These are phyloP conservation scores for Trichoderma cornu-damae DNA, from an alignment of 2,329 filamentous ascomycete species.

Conservation along the genomic window DNA sequence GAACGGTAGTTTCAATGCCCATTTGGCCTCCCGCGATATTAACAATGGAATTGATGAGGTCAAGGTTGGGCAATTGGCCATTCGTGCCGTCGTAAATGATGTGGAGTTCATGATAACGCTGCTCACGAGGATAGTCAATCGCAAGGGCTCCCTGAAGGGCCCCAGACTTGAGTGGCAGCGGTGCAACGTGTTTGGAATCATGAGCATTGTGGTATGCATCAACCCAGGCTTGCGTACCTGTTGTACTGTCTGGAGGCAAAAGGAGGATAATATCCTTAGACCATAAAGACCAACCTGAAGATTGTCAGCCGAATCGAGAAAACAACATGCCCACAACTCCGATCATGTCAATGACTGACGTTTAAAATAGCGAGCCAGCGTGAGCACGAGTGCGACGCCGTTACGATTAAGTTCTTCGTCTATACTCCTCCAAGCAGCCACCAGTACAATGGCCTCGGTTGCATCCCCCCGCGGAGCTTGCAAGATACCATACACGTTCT, in stretches of 20 bases:
- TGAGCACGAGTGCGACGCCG: slow-evolving; percentile 79
- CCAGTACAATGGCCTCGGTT: slow-evolving; percentile 90
- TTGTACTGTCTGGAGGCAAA: slow-evolving; percentile 80
- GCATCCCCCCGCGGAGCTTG: slow-evolving; percentile 93
- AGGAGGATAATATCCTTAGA: slow-evolving; percentile 97
- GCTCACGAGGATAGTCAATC: slow-evolving; percentile 85
- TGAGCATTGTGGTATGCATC: slow-evolving; percentile 95
- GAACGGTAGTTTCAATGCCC: slow-evolving; percentile 77
- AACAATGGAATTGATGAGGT: slow-evolving; percentile 90
- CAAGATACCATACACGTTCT: slow-evolving; percentile 91
- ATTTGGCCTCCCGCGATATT: slow-evolving; percentile 86
- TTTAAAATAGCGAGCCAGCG: slow-evolving; percentile 91
- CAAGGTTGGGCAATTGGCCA: slow-evolving; percentile 89
- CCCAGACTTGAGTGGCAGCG: slow-evolving; percentile 84
- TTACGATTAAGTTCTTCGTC: slow-evolving; percentile 75
- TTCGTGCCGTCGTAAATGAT: slow-evolving; percentile 94
- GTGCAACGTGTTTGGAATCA: slow-evolving; percentile 61
- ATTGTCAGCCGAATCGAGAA: slow-evolving; percentile 20
- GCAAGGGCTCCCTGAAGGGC: slow-evolving; percentile 88
- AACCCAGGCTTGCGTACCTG: slow-evolving; percentile 92
- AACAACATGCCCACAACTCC: background rate
- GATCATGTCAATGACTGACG: slow-evolving; percentile 39
- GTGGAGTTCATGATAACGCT: slow-evolving; percentile 80
- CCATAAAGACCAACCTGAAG: slow-evolving; percentile 87
- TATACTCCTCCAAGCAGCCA: slow-evolving; percentile 83